phyloP scores from a whole-genome alignment of 2,329 filamentous ascomycete genomes.

The Aspergillus fructus region DNA sequence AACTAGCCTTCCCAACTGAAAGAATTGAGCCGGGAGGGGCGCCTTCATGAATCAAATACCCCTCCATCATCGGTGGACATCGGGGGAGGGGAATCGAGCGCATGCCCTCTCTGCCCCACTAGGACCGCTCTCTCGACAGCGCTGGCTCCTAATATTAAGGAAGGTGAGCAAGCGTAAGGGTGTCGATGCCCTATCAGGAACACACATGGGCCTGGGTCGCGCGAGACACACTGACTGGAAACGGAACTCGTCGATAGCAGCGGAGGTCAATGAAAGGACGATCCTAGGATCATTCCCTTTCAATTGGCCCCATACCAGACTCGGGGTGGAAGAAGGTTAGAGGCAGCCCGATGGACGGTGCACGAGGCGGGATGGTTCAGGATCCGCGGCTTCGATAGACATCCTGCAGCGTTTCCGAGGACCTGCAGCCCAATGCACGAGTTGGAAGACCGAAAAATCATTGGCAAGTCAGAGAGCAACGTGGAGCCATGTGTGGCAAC shows the following conservation, averaged over 20 bases:
- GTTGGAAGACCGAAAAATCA: background rate
- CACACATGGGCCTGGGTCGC: slow-evolving; percentile 31
- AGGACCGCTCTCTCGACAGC: slow-evolving; percentile 15
- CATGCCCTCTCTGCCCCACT: slow-evolving; percentile 18
- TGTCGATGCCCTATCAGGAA: slow-evolving; percentile 31
- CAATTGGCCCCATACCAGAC: slow-evolving; percentile 7
- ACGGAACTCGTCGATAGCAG: slow-evolving; percentile 8
- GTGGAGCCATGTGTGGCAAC: slow-evolving; percentile 21
- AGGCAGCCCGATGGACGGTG: background rate
- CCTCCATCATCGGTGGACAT: slow-evolving; percentile 6
- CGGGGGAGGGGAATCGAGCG: slow-evolving; percentile 10
- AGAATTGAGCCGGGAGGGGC: slow-evolving; percentile 12
- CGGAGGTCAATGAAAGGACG: slow-evolving; percentile 7
- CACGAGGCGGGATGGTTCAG: slow-evolving; percentile 2
- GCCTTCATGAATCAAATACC: slow-evolving; percentile 24
- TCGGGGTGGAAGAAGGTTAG: slow-evolving; percentile 4
- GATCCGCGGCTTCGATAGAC: background rate
- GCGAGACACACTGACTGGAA: slow-evolving; percentile 5
- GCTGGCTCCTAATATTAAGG: slow-evolving; percentile 13
- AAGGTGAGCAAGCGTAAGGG: slow-evolving; percentile 1
- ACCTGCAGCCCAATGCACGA: slow-evolving; percentile 4
- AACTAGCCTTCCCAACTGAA: slow-evolving; percentile 2
- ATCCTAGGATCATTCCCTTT: slow-evolving; percentile 6
- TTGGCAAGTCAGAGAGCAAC: slow-evolving; percentile 20
- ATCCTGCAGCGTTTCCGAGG: slow-evolving; percentile 4